Evolutionary conservation across 345 rosid species (phyloP), one percentile per base, ranked within the genome.

Genomic region (Trapa incisa): DNA sequence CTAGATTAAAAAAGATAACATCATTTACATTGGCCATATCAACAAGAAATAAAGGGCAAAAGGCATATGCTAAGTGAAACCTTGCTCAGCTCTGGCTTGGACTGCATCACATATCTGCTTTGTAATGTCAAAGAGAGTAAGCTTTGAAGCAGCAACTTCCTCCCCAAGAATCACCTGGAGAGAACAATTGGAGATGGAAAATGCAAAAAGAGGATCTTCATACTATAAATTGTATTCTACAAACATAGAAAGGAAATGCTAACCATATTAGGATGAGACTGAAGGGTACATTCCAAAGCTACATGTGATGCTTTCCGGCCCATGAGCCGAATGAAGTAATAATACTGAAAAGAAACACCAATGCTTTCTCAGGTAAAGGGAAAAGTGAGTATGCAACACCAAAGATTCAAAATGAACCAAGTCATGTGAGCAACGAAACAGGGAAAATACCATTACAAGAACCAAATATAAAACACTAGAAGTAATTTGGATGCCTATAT

Each of bases 61-160:
- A 39, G 17, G 57, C n/a, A 64, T 61, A 57, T 45, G 47, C 47
- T 65, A 52, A 70, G 48, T 47, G 47, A 76, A 72, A 91, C 97
- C 99, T 85, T 82, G 85, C 61, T 75, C 83, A 17, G 97, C 96
- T 76, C 99, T 87, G 64, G 93, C 92, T 82, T 87, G 96, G 75
- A 95, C 92, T 35, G 99, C 97, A 82, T 95, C 99, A 54, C 99
- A 95, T 64, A 91, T 83, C 80, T 91, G 92, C 70, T 74, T 84
- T 42, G 99, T 84, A 57, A 95, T 70, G 79, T 95, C 99, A 75
- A 91, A 91, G 69, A 94, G 86, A 14, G 99, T 94, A 78, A 94
- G 86, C 86, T 94, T 91, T 56, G 99, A 94, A 66, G 97, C 96
- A 72, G 99, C 96, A 66, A 94, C 96, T 80, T 94, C 99, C 85